Evolutionary conservation across 2,329 filamentous ascomycete species (phyloP).

Genomic region (Teratosphaeria viscida): DNA sequence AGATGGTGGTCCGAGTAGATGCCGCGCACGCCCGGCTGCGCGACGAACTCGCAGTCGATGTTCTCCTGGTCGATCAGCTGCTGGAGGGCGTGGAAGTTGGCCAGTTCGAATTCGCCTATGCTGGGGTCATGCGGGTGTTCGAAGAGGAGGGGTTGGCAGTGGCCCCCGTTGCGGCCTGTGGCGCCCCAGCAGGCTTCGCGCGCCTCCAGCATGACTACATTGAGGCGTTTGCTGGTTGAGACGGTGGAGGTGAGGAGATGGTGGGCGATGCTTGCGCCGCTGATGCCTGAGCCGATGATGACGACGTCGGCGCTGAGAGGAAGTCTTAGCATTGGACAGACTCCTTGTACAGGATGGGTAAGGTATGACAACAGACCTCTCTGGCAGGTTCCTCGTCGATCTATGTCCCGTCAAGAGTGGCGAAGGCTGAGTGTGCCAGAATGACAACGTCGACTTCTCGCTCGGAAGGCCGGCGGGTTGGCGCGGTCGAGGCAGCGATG

Average conservation of each 20-base stretch:
- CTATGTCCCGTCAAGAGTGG: constrained; percentile 54
- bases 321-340: not conserved
- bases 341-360: not conserved
- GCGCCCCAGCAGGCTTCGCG: constrained; percentile 73
- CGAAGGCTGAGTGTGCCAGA: constrained; percentile 64
- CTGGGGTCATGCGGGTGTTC: constrained; percentile 40
- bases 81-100: constrained; percentile 53
- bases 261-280: constrained; percentile 60
- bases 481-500: constrained; percentile 10
- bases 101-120: constrained; percentile 61
- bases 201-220: constrained; percentile 65
- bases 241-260: constrained; percentile 34
- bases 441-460: constrained; percentile 39
- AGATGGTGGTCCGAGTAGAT: constrained; percentile 50
- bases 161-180: constrained; percentile 58
- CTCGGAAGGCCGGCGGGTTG: constrained; percentile 15
- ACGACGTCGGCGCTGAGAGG: constrained; percentile 50
- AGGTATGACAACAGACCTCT: constrained; percentile 8
- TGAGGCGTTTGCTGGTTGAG: constrained; percentile 27
- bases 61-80: constrained; percentile 45
- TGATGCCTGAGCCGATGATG: constrained; percentile 66
- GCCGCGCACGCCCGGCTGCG: constrained; percentile 52
- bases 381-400: constrained; percentile 54
- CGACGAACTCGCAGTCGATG: constrained; percentile 61
- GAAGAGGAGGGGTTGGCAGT: constrained; percentile 66